Percentiles rank a stretch among this genome's conserved stretches.
Conservation (phyloP, 192 early-diverging fungal species). For the Backusella westeae region DNA sequence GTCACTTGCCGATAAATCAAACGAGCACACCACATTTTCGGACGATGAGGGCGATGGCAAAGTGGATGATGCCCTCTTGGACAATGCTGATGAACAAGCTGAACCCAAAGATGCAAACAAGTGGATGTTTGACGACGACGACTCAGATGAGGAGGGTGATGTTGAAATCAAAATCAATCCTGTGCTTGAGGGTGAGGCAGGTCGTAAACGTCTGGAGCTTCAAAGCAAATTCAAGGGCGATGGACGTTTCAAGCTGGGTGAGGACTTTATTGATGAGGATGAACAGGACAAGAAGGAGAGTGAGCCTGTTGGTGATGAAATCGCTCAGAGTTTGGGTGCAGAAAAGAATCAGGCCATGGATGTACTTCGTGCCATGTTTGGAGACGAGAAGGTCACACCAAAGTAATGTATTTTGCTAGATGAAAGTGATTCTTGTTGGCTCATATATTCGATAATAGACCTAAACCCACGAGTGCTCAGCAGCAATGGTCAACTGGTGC, state of each 20-base stretch:
- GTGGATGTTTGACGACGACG: slow-evolving; percentile 55
- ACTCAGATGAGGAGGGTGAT: slow-evolving; percentile 31
- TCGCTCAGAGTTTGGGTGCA: slow-evolving; percentile 32
- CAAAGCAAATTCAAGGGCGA: slow-evolving; percentile 49
- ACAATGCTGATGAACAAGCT: slow-evolving; percentile 12
- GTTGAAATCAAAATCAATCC: slow-evolving; percentile 45
- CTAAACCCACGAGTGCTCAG: not conserved
- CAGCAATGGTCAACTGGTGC: not conserved
- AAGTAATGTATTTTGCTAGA: slow-evolving; percentile 9
- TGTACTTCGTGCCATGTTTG: slow-evolving; percentile 52
- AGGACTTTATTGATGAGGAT: slow-evolving; percentile 47
- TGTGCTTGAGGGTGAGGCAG: slow-evolving; percentile 50
- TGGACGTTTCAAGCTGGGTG: slow-evolving; percentile 49
- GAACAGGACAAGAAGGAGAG: slow-evolving; percentile 17
- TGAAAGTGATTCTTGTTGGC: not conserved
- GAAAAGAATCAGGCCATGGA: slow-evolving; percentile 50
- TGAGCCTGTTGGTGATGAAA: slow-evolving; percentile 31
- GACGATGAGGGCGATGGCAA: slow-evolving; percentile 17
- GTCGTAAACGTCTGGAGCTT: slow-evolving; percentile 43
- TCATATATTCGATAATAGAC: not conserved
- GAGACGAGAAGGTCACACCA: slow-evolving; percentile 20
- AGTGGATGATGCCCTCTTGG: not conserved
- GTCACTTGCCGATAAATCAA: slow-evolving; percentile 10
- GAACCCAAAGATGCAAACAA: slow-evolving; percentile 28
- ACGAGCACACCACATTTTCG: not conserved